Percentiles rank a stretch among this genome's conserved stretches.
Conservation (phyloP, 1,284 basidiomycete genomes). For the Sphagnurus paluster region DNA sequence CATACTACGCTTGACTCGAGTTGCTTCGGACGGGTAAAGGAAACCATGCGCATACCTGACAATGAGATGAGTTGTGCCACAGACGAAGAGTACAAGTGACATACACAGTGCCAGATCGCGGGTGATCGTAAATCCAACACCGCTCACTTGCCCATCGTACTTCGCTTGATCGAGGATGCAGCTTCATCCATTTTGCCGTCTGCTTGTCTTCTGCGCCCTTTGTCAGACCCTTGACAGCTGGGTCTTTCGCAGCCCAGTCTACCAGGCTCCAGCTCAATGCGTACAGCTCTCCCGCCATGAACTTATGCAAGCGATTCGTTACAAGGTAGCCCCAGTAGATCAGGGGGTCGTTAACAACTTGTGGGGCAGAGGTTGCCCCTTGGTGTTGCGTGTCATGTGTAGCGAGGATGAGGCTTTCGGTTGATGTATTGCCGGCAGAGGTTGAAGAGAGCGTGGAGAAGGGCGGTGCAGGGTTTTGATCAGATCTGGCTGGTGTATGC, state of each 20-base stretch:
- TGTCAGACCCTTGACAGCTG: slow-evolving; percentile 64
- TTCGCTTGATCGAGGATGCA: slow-evolving; percentile 79
- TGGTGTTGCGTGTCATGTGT: slow-evolving; percentile 5
- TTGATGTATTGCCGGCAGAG: slow-evolving; percentile 9
- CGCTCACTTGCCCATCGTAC: slow-evolving; percentile 91
- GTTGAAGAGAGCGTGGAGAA: slow-evolving; percentile 10
- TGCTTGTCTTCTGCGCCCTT: slow-evolving; percentile 95
- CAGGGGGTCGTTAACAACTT: slow-evolving; percentile 55
- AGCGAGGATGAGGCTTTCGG: neutral
- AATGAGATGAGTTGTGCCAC: slow-evolving; percentile 10
- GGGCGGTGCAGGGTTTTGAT: slow-evolving; percentile 11
- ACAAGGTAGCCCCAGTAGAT: slow-evolving; percentile 97
- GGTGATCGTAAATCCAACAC: slow-evolving; percentile 99
- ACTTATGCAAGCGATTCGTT: slow-evolving; percentile 83
- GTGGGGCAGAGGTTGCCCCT: slow-evolving; percentile 4
- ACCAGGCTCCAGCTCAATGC: slow-evolving; percentile 89
- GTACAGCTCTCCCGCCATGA: slow-evolving; percentile 98
- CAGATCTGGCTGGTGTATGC: slow-evolving; percentile 36
- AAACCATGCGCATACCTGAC: slow-evolving; percentile 91
- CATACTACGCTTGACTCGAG: slow-evolving; percentile 58
- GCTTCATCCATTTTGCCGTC: slow-evolving; percentile 91
- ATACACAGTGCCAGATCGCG: slow-evolving; percentile 87
- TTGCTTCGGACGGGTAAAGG: slow-evolving; percentile 91
- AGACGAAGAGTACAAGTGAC: slow-evolving; percentile 28
- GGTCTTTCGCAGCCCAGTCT: slow-evolving; percentile 82